These are phyloP conservation scores for Wickerhamiella siamensis DNA, from an alignment of 805 yeast genomes.

Conservation along the genomic window DNA sequence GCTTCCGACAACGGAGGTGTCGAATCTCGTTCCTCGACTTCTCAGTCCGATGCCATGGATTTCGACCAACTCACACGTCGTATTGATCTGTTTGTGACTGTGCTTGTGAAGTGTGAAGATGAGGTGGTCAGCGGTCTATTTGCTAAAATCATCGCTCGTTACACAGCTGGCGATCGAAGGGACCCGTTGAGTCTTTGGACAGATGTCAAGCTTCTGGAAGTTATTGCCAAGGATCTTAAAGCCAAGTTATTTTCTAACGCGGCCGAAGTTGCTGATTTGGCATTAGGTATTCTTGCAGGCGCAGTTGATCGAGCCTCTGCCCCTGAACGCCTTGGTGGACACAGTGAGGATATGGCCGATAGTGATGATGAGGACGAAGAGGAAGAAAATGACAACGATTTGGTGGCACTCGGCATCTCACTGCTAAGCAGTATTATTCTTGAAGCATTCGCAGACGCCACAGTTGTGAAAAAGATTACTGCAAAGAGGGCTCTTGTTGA, in stretches of 20 bases:
- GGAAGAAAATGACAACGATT: slow-evolving; percentile 22
- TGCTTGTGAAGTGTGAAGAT: slow-evolving; percentile 39
- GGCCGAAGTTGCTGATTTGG: slow-evolving; percentile 38
- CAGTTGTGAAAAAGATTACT: slow-evolving; percentile 8
- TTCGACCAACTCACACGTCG: slow-evolving; percentile 34
- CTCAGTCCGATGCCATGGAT: not conserved
- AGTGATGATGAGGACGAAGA: slow-evolving; percentile 19
- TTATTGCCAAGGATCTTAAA: slow-evolving; percentile 42
- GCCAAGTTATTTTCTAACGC: slow-evolving; percentile 43
- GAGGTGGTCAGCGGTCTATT: slow-evolving; percentile 33
- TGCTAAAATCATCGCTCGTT: slow-evolving; percentile 38
- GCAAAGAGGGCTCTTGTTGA: slow-evolving; percentile 7
- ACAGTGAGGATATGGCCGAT: not conserved
- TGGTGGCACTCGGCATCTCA: slow-evolving; percentile 23
- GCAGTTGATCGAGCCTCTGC: slow-evolving; percentile 20
- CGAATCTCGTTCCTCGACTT: not conserved
- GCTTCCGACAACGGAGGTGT: not conserved
- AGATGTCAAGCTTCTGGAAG: slow-evolving; percentile 52
- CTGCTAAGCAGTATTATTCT: slow-evolving; percentile 22
- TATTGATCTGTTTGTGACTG: slow-evolving; percentile 28
- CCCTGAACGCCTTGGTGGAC: not conserved
- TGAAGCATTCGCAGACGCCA: slow-evolving; percentile 14
- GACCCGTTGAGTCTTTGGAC: slow-evolving; percentile 31
- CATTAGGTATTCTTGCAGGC: slow-evolving; percentile 29
- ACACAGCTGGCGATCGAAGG: slow-evolving; percentile 22